Percentiles rank a stretch among this genome's conserved stretches.
phyloP scores from a whole-genome alignment of 305 asterid genomes.

The Ilex paraguariensis region DNA sequence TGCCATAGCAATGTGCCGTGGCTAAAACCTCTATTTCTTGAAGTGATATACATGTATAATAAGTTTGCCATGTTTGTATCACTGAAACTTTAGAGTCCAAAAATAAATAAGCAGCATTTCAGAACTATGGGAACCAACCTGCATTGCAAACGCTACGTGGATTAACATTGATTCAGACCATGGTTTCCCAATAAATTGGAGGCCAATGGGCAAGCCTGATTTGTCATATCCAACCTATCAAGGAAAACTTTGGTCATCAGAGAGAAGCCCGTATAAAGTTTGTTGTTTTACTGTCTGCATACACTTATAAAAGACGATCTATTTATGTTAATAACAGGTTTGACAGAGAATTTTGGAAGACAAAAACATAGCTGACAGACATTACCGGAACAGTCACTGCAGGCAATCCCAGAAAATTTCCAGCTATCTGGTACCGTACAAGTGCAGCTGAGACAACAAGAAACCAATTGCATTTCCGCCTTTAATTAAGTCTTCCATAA shows the following conservation, averaged over 20 bases:
- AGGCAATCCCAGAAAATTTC: constrained; percentile 92
- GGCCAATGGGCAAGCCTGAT: constrained; percentile 75
- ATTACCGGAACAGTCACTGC: constrained; percentile 85
- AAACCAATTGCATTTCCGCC: not conserved
- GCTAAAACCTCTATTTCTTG: not conserved
- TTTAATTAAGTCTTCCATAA: too few relatives aligned
- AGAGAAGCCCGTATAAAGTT: too few relatives aligned
- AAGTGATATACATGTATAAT: not conserved
- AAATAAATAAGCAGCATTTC: not conserved
- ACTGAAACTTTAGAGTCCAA: not conserved
- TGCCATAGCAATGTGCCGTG: too few relatives aligned
- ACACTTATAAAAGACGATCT: too few relatives aligned
- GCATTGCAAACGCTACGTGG: constrained; percentile 65
- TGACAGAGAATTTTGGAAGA: too few relatives aligned
- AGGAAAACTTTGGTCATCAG: not conserved
- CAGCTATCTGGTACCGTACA: constrained; percentile 76
- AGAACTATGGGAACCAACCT: constrained; percentile 34
- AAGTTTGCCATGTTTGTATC: not conserved
- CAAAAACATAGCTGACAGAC: not conserved
- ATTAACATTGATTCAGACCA: constrained; percentile 79
- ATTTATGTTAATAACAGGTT: too few relatives aligned
- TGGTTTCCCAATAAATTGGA: constrained; percentile 87
- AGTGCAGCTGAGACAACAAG: constrained; percentile 60
- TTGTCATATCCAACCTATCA: constrained; percentile 75
- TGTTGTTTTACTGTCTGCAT: too few relatives aligned